These are phyloP conservation scores for Skeletonema grethae DNA, from an alignment of 108 stramenopile species.

Conservation along the genomic window DNA sequence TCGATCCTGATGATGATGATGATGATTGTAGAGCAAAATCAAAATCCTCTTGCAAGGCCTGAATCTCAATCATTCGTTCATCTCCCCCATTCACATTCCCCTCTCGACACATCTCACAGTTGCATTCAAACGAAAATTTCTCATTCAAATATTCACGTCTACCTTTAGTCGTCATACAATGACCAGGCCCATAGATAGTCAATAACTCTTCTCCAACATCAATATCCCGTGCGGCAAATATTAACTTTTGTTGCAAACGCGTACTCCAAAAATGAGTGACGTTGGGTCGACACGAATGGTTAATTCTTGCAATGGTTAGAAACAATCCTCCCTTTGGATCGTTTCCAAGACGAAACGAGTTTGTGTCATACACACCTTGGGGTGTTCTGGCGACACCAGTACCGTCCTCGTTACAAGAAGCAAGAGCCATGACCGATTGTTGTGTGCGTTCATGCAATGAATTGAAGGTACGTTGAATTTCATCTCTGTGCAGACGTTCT, in stretches of 20 bases:
- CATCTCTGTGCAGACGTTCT: slow-evolving; percentile 6
- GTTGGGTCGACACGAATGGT: slow-evolving; percentile 19
- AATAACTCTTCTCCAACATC: slow-evolving; percentile 14
- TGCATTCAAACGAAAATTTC: slow-evolving; percentile 23
- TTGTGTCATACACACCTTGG: slow-evolving; percentile 18
- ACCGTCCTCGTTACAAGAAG: slow-evolving; percentile 12
- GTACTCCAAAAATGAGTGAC: slow-evolving; percentile 16
- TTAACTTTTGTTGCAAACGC: slow-evolving; percentile 5
- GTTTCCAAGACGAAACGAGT: slow-evolving; percentile 13
- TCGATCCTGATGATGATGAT: not conserved
- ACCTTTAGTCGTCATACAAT: not conserved
- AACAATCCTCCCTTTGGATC: slow-evolving; percentile 11
- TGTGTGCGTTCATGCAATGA: not conserved
- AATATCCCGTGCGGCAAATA: slow-evolving; percentile 21
- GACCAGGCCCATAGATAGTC: slow-evolving; percentile 15
- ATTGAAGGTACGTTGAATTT: slow-evolving; percentile 18
- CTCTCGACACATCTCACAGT: slow-evolving; percentile 31
- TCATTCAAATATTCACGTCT: slow-evolving; percentile 21
- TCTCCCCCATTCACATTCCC: slow-evolving; percentile 26
- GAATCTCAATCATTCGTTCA: slow-evolving; percentile 24
- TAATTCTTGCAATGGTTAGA: slow-evolving; percentile 10
- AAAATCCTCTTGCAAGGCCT: slow-evolving; percentile 18
- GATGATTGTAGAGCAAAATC: slow-evolving; percentile 8
- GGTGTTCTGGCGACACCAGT: slow-evolving; percentile 7
- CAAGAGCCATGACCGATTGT: slow-evolving; percentile 11